Conservation (phyloP, 2,329 filamentous ascomycete genomes). For the Phyllosticta ampelicida region DNA sequence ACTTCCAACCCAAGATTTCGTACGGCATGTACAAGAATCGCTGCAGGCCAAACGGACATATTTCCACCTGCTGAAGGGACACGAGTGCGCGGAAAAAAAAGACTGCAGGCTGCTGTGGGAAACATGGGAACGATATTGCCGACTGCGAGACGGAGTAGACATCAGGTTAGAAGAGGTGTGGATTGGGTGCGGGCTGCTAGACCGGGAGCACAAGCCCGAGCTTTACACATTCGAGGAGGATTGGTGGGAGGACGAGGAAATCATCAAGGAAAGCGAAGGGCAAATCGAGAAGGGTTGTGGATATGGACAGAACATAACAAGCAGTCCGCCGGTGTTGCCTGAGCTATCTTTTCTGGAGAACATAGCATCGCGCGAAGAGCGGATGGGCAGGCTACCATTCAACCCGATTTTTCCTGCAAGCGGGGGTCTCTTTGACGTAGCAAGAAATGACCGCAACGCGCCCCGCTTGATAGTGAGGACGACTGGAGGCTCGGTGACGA, state of each 20-base stretch:
- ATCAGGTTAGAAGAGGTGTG: not conserved
- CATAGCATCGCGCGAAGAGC: not conserved
- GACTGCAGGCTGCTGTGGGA: not conserved
- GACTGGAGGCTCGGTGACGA: not conserved
- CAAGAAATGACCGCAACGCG: not conserved
- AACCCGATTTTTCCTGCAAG: not conserved
- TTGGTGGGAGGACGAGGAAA: not conserved
- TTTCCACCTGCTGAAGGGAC: not conserved
- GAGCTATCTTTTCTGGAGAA: not conserved
- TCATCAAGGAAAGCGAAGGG: not conserved
- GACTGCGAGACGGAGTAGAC: slow-evolving; percentile 31
- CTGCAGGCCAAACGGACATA: not conserved
- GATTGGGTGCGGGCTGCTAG: slow-evolving; percentile 17
- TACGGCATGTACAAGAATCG: not conserved
- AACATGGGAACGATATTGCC: slow-evolving; percentile 41
- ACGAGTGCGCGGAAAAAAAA: not conserved
- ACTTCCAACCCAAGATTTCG: not conserved
- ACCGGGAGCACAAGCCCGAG: not conserved
- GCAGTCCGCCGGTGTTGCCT: not conserved
- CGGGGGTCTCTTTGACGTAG: not conserved
- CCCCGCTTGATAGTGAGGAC: not conserved
- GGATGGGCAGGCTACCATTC: not conserved
- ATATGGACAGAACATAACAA: not conserved
- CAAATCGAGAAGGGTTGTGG: not conserved
- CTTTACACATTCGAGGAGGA: not conserved